These are phyloP conservation scores for Sporothrix luriei DNA, from an alignment of 2,329 filamentous ascomycete species.

Conservation along the genomic window DNA sequence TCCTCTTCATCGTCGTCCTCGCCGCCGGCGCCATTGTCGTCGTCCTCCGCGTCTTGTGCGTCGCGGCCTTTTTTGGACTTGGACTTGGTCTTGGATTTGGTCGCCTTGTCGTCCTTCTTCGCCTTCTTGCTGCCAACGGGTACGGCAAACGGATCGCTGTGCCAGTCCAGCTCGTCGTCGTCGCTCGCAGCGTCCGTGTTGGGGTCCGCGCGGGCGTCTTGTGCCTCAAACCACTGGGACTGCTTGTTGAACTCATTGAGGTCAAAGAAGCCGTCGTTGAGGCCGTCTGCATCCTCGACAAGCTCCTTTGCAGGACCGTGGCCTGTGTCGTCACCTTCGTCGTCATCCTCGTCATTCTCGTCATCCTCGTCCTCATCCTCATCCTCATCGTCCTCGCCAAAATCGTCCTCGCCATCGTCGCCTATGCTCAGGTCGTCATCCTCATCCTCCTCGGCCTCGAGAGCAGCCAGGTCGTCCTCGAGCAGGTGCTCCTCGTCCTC, in stretches of 20 bases:
- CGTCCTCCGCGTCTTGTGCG: slow-evolving; percentile 32
- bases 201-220: slow-evolving; percentile 75
- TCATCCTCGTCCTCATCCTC: slow-evolving; percentile 45
- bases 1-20: slow-evolving; percentile 67
- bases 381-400: slow-evolving; percentile 42
- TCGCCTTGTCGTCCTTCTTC: slow-evolving; percentile 33
- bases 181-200: slow-evolving; percentile 75
- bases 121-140: slow-evolving; percentile 39
- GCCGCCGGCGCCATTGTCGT: slow-evolving; percentile 41
- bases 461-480: slow-evolving; percentile 41
- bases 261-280: slow-evolving; percentile 98
- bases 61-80: slow-evolving; percentile 27
- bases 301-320: slow-evolving; percentile 59
- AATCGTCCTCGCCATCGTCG: slow-evolving; percentile 43
- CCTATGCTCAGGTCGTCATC: slow-evolving; percentile 45
- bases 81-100: slow-evolving; percentile 9
- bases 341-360: slow-evolving; percentile 44
- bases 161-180: slow-evolving; percentile 80
- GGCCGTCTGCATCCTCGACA: slow-evolving; percentile 73
- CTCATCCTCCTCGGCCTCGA: slow-evolving; percentile 43
- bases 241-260: slow-evolving; percentile 97
- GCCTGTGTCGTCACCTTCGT: slow-evolving; percentile 53
- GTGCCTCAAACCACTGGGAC: slow-evolving; percentile 83
- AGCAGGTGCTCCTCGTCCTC: slow-evolving; percentile 50
- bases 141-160: slow-evolving; percentile 67